Percentiles rank a stretch among this genome's conserved stretches.
Conservation (phyloP, 805 yeast species). For the Saturnispora halmiae region DNA sequence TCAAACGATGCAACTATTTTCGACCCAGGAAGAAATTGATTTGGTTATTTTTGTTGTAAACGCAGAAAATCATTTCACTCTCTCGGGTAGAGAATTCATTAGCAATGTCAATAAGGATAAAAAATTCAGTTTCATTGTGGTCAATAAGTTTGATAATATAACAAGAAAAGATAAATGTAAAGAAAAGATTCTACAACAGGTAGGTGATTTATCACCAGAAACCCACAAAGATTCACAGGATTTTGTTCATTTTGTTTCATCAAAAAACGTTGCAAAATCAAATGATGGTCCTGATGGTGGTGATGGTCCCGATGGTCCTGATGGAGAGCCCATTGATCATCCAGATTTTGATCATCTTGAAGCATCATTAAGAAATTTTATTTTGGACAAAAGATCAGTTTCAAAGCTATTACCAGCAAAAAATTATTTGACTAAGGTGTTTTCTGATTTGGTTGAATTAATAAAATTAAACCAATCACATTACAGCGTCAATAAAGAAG, state of each 20-base stretch:
- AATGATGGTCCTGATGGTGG: slow-evolving; percentile 26
- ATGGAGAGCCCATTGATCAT: slow-evolving; percentile 22
- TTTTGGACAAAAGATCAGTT: slow-evolving; percentile 78
- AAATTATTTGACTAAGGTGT: slow-evolving; percentile 65
- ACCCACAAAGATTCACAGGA: slow-evolving; percentile 82
- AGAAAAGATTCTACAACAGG: slow-evolving; percentile 71
- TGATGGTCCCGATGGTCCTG: slow-evolving; percentile 10
- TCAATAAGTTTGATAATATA: slow-evolving; percentile 84
- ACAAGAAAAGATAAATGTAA: slow-evolving; percentile 73
- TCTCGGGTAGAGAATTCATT: slow-evolving; percentile 90
- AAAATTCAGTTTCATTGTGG: slow-evolving; percentile 86
- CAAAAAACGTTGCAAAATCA: slow-evolving; percentile 37
- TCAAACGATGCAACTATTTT: slow-evolving; percentile 89
- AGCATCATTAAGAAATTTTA: slow-evolving; percentile 73
- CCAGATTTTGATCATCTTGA: slow-evolving; percentile 81
- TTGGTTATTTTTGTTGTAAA: slow-evolving; percentile 91
- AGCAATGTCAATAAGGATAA: slow-evolving; percentile 86
- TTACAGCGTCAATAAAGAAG: slow-evolving; percentile 40
- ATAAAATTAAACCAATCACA: slow-evolving; percentile 55
- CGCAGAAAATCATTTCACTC: slow-evolving; percentile 92
- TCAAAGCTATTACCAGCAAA: slow-evolving; percentile 91
- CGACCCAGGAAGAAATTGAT: slow-evolving; percentile 95
- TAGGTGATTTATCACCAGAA: slow-evolving; percentile 77
- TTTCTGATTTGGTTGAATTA: slow-evolving; percentile 53
- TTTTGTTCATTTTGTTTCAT: slow-evolving; percentile 87